A percentile compares a stretch with the other conserved stretches of the same genome.
Evolutionary conservation across 441 rosid species (phyloP).

Genomic region (Erodium trifolium): DNA sequence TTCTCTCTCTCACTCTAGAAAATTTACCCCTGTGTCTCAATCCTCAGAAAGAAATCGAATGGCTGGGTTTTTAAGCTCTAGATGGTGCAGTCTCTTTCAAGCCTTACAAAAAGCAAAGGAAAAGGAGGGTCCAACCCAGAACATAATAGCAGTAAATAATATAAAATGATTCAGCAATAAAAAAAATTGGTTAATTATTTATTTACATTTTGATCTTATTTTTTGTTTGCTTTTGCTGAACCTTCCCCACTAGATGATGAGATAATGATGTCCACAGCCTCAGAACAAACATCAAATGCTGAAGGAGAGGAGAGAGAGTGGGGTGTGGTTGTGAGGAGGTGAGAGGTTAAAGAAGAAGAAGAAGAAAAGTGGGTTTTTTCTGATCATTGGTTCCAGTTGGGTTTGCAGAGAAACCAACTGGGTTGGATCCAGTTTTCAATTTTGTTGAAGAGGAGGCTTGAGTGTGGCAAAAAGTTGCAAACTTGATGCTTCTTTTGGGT

Average conservation of each 20-base stretch:
- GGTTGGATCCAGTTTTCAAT: conserved; percentile 25
- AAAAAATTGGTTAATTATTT: neutral
- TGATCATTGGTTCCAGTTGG: conserved; percentile 55
- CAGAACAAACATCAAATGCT: conserved; percentile 28
- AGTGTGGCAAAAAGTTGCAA: conserved; percentile 23
- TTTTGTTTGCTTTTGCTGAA: conserved; percentile 40
- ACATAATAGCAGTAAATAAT: neutral
- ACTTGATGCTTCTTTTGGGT: conserved; percentile 32
- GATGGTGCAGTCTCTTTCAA: conserved; percentile 38
- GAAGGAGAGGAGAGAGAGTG: conserved; percentile 22
- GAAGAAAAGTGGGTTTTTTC: conserved; percentile 17
- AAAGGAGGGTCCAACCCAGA: neutral
- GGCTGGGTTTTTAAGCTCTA: conserved; percentile 18
- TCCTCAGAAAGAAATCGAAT: conserved; percentile 25
- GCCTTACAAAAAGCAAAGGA: conserved; percentile 6
- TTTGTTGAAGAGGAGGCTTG: conserved; percentile 8
- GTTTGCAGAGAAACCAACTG: conserved; percentile 38
- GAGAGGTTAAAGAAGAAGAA: conserved; percentile 16
- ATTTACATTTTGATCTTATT: conserved; percentile 17
- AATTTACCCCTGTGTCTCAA: neutral
- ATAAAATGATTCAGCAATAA: neutral
- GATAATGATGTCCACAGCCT: conserved; percentile 58
- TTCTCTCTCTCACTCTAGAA: no score
- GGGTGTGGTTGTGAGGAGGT: conserved; percentile 10
- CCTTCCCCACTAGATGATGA: conserved; percentile 58